phyloP scores from a whole-genome alignment of 768 basidiomycete species.

The Collybia sp. region DNA sequence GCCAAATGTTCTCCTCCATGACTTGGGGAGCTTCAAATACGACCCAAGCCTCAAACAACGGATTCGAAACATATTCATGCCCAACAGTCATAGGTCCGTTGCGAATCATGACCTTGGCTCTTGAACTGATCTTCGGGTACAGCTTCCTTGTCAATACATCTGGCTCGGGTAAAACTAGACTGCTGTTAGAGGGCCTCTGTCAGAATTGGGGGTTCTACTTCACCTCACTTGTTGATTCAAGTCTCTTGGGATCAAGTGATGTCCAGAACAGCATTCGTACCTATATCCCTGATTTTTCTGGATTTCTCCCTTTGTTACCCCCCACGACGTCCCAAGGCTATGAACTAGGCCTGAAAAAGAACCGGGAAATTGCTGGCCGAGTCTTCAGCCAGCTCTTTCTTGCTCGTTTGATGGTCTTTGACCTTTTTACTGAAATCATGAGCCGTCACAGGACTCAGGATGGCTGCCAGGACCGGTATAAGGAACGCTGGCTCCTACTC shows the following conservation, averaged over 20 bases:
- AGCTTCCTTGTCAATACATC: constrained; percentile 45
- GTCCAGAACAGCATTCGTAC: constrained; percentile 34
- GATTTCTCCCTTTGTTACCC: constrained; percentile 27
- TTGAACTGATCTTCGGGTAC: neutral
- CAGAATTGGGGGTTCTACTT: constrained; percentile 44
- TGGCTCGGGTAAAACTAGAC: constrained; percentile 41
- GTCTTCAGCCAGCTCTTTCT: constrained; percentile 35
- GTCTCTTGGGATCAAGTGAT: constrained; percentile 38
- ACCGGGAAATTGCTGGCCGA: constrained; percentile 31
- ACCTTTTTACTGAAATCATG: constrained; percentile 31
- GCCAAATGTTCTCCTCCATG: constrained; percentile 36
- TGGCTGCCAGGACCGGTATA: constrained; percentile 17
- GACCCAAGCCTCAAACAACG: constrained; percentile 25
- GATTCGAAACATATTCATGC: constrained; percentile 36
- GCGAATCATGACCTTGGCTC: neutral
- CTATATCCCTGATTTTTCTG: constrained; percentile 27
- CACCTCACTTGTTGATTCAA: constrained; percentile 38
- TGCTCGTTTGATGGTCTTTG: constrained; percentile 34
- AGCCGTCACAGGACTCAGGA: constrained; percentile 5
- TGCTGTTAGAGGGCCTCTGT: constrained; percentile 40
- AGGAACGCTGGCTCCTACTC: constrained; percentile 34
- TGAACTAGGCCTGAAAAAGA: constrained; percentile 23
- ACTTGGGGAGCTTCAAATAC: constrained; percentile 31
- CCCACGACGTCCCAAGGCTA: constrained; percentile 23
- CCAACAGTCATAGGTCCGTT: constrained; percentile 37